A percentile compares a stretch with the other conserved stretches of the same genome.
These are phyloP conservation scores for Hyphopichia wangnamkhiaoensis DNA, from an alignment of 1,139 yeast genomes.

Conservation along the genomic window DNA sequence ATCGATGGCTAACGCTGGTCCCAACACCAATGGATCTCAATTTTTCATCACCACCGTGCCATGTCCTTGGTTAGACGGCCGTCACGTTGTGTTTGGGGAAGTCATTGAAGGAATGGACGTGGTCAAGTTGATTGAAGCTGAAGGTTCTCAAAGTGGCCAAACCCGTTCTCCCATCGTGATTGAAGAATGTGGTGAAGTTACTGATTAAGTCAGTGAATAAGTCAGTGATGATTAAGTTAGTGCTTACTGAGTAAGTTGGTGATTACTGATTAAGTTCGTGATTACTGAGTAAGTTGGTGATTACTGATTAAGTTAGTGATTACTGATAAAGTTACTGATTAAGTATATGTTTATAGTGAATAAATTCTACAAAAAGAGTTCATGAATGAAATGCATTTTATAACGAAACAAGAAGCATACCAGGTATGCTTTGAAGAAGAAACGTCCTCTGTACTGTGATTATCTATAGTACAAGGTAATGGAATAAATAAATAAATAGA, in stretches of 20 bases:
- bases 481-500: neutral
- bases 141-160: slow-evolving; percentile 33
- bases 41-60: slow-evolving; percentile 46
- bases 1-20: slow-evolving; percentile 47
- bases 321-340: too few species aligned
- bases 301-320: too few species aligned
- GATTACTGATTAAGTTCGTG: too few species aligned
- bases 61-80: slow-evolving; percentile 45
- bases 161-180: slow-evolving; percentile 31
- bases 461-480: neutral
- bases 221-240: too few species aligned
- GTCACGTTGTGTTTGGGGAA: slow-evolving; percentile 45
- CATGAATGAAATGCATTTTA: neutral
- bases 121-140: slow-evolving; percentile 37
- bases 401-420: neutral
- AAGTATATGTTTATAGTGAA: neutral
- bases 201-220: slow-evolving; percentile 4
- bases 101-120: slow-evolving; percentile 42
- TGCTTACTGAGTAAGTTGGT: too few species aligned
- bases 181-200: slow-evolving; percentile 40
- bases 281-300: too few species aligned
- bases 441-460: too few species aligned
- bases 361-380: neutral
- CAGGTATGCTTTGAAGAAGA: neutral
- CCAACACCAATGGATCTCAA: slow-evolving; percentile 45